phyloP scores from a whole-genome alignment of 495 filamentous ascomycete species.

The Amorphotheca resinae region DNA sequence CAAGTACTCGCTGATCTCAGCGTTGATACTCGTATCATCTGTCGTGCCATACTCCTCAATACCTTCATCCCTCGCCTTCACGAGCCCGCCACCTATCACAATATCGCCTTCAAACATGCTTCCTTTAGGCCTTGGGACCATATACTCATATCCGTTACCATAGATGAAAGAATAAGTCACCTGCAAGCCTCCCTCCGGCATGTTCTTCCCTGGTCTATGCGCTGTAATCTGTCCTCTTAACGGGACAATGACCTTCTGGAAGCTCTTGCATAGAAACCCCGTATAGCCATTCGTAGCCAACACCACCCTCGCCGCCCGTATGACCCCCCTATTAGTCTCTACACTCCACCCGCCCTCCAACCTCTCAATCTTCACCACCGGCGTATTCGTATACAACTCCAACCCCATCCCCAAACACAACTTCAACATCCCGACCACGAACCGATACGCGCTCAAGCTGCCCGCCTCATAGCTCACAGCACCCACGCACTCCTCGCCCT shows the following conservation, averaged over 20 bases:
- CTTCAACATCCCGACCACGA: slow-evolving; percentile 46
- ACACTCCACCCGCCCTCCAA: slow-evolving; percentile 24
- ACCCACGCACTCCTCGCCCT: slow-evolving; percentile 26
- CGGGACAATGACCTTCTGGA: slow-evolving; percentile 52
- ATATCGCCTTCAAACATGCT: slow-evolving; percentile 41
- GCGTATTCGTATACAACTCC: slow-evolving; percentile 51
- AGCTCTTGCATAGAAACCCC: slow-evolving; percentile 39
- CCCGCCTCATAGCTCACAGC: slow-evolving; percentile 48
- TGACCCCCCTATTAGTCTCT: slow-evolving; percentile 39
- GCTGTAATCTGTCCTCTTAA: slow-evolving; percentile 56
- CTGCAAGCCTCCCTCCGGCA: slow-evolving; percentile 32
- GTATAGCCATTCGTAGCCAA: slow-evolving; percentile 67
- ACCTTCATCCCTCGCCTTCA: slow-evolving; percentile 31
- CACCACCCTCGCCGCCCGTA: slow-evolving; percentile 43
- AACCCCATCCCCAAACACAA: slow-evolving; percentile 37
- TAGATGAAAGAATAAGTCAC: slow-evolving; percentile 54
- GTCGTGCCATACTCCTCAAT: slow-evolving; percentile 38
- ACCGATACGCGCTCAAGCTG: slow-evolving; percentile 52
- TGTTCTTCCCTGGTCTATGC: slow-evolving; percentile 37
- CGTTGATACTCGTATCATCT: slow-evolving; percentile 46
- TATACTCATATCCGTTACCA: slow-evolving; percentile 48
- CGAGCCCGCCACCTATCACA: slow-evolving; percentile 58
- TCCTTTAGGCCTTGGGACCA: slow-evolving; percentile 45
- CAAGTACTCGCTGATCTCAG: slow-evolving; percentile 40
- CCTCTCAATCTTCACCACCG: slow-evolving; percentile 30